A percentile compares a stretch with the other conserved stretches of the same genome.
Evolutionary conservation across 1,284 basidiomycete genomes (phyloP).

Genomic region (Erythrobasidium hasegawianum): DNA sequence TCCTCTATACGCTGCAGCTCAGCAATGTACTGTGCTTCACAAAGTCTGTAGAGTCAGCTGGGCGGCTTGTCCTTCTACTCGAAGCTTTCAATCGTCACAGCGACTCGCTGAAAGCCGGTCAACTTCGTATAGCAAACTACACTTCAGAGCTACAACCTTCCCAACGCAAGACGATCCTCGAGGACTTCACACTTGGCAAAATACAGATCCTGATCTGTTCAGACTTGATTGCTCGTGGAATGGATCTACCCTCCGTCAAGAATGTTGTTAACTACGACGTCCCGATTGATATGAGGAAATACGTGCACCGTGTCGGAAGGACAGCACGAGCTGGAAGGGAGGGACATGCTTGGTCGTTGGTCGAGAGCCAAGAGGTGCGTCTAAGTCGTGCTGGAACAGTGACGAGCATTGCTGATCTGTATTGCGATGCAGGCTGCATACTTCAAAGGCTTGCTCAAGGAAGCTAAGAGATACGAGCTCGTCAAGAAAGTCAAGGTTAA

Average conservation of each 20-base stretch:
- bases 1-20: conserved; percentile 63
- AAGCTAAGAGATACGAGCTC: conserved; percentile 66
- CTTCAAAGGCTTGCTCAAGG: conserved; percentile 79
- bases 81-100: conserved; percentile 60
- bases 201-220: conserved; percentile 88
- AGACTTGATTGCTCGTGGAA: conserved; percentile 92
- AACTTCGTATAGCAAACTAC: conserved; percentile 61
- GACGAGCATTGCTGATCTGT: background rate
- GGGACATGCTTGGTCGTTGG: conserved; percentile 88
- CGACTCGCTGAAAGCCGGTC: conserved; percentile 47
- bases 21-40: conserved; percentile 85
- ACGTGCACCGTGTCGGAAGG: conserved; percentile 91
- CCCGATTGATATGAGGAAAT: conserved; percentile 95
- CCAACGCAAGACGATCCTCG: conserved; percentile 73
- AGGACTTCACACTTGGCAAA: conserved; percentile 73
- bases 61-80: conserved; percentile 74
- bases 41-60: conserved; percentile 87
- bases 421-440: conserved; percentile 64
- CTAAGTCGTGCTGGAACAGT: background rate
- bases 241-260: conserved; percentile 84
- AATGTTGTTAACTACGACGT: conserved; percentile 93
- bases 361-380: conserved; percentile 61
- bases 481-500: conserved; percentile 69
- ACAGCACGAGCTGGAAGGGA: conserved; percentile 84
- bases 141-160: conserved; percentile 75